Conservation (phyloP, 78 protist species). For the Goniomonas avonlea region DNA sequence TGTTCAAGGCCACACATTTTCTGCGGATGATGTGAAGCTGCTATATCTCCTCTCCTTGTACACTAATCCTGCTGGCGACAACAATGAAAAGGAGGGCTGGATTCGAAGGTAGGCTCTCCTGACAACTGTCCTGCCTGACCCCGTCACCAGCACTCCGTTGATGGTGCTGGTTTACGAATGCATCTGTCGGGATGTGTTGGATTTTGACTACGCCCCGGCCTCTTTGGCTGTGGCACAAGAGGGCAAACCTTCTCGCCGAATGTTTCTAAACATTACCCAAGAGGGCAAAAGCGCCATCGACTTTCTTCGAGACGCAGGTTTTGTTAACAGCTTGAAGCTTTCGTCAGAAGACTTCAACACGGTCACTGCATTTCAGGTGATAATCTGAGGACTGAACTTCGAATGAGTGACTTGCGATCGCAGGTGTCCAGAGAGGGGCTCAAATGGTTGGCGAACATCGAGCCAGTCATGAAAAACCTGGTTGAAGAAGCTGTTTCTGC, state of each 20-base stretch:
- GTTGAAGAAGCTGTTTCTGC: too few species aligned
- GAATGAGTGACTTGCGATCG: too few species aligned
- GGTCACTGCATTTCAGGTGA: constrained; percentile 17
- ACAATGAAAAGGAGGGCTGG: constrained; percentile 17
- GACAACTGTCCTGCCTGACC: too few species aligned
- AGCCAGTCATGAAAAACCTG: too few species aligned
- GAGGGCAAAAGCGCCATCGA: constrained; percentile 27
- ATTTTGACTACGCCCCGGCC: constrained; percentile 35
- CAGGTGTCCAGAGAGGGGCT: too few species aligned
- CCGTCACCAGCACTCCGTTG: too few species aligned
- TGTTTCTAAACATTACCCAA: constrained; percentile 31
- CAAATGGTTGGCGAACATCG: too few species aligned
- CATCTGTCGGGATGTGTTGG: constrained; percentile 8
- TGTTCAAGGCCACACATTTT: too few species aligned
- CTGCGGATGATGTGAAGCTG: constrained; percentile 8
- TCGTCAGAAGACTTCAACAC: constrained; percentile 10
- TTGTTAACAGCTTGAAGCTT: constrained; percentile 23
- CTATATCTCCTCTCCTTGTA: constrained; percentile 15
- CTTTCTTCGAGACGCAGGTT: constrained; percentile 3
- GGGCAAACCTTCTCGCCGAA: neutral
- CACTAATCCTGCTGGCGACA: neutral
- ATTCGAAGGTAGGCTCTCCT: neutral
- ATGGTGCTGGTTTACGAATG: constrained; percentile 35
- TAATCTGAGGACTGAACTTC: too few species aligned
- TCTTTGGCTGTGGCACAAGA: neutral